These are phyloP conservation scores for Hymenoscyphus infarciens DNA, from an alignment of 2,329 filamentous ascomycete species.

Conservation along the genomic window DNA sequence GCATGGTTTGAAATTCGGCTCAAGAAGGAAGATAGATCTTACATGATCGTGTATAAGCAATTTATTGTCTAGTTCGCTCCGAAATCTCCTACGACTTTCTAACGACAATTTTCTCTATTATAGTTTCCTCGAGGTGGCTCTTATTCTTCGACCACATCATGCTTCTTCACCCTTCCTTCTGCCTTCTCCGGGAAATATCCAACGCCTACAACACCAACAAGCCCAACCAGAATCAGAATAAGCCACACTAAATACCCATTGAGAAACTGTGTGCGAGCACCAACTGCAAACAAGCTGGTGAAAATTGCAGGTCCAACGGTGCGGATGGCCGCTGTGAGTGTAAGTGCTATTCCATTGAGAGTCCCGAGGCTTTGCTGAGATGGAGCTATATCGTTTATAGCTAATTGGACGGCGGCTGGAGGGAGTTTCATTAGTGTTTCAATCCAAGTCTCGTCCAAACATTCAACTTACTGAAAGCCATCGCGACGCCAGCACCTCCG, in stretches of 20 bases:
- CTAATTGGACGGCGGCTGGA: slow-evolving; percentile 67
- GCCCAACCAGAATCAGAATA: slow-evolving; percentile 44
- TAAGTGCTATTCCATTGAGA: slow-evolving; percentile 66
- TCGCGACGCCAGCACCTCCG: slow-evolving; percentile 42
- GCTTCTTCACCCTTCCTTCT: slow-evolving; percentile 23
- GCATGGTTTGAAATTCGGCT: no score
- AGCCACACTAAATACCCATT: slow-evolving; percentile 65
- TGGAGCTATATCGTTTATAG: slow-evolving; percentile 70
- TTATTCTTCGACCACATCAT: neutral
- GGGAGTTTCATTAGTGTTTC: slow-evolving; percentile 41
- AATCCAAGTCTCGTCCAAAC: neutral
- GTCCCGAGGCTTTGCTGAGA: slow-evolving; percentile 62
- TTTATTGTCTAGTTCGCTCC: no score
- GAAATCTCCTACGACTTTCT: neutral
- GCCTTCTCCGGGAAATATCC: slow-evolving; percentile 37
- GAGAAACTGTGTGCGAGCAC: slow-evolving; percentile 58
- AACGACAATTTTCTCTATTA: neutral
- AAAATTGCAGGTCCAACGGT: slow-evolving; percentile 64
- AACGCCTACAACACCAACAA: slow-evolving; percentile 32
- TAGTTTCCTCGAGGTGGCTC: neutral
- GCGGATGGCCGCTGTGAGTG: slow-evolving; percentile 56
- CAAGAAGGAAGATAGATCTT: no score
- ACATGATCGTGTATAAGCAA: no score
- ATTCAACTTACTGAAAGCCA: slow-evolving; percentile 48
- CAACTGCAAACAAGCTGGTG: slow-evolving; percentile 64